Conservation (phyloP, 768 basidiomycete species). For the Suillus hirtellus region DNA sequence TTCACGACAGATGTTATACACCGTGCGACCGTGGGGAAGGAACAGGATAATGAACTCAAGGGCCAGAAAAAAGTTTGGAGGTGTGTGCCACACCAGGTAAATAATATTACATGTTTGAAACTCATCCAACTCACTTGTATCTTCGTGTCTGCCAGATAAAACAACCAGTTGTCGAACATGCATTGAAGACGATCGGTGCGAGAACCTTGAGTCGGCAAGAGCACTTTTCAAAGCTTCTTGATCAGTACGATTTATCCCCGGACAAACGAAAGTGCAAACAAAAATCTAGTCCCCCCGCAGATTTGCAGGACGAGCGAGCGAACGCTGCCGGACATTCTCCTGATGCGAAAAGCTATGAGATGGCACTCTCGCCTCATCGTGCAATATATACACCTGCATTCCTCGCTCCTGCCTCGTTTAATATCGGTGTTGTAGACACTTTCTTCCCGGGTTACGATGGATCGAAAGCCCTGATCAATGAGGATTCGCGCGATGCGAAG, state of each 20-base stretch:
- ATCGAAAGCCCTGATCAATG: constrained; percentile 18
- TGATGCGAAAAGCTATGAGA: constrained; percentile 10
- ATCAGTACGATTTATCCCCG: constrained; percentile 15
- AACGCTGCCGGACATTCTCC: constrained; percentile 10
- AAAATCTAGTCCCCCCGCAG: constrained; percentile 4
- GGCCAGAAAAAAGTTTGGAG: constrained; percentile 62
- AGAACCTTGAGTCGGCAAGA: constrained; percentile 36
- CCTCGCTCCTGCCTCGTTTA: constrained; percentile 27
- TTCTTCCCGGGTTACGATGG: constrained; percentile 26
- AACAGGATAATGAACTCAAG: constrained; percentile 61
- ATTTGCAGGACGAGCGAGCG: constrained; percentile 21
- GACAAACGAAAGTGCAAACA: constrained; percentile 8
- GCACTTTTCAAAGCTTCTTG: constrained; percentile 42
- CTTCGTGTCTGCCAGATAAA: constrained; percentile 40
- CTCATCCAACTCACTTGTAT: neutral
- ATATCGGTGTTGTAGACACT: constrained; percentile 15
- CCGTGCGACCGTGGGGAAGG: constrained; percentile 52
- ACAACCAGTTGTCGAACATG: constrained; percentile 45
- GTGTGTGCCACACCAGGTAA: constrained; percentile 17
- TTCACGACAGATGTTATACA: constrained; percentile 56
- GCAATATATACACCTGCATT: constrained; percentile 39
- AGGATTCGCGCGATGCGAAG: constrained; percentile 19
- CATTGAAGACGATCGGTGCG: constrained; percentile 48
- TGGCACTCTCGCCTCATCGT: constrained; percentile 27
- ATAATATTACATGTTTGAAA: neutral